Conservation (phyloP, 176 grass and related monocot genomes). For the Olyra latifolia region DNA sequence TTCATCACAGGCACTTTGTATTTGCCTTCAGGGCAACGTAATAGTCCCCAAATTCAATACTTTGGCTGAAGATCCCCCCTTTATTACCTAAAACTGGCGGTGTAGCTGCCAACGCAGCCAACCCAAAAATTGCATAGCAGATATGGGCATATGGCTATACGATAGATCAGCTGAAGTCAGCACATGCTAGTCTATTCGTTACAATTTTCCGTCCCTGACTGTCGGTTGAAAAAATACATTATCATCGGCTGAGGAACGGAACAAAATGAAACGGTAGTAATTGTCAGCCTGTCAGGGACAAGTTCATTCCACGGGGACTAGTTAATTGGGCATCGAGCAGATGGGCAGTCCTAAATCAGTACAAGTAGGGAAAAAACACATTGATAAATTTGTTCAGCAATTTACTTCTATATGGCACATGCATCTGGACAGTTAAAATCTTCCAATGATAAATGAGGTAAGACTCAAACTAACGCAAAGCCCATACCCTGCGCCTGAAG, state of each 20-base stretch:
- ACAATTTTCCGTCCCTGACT: slow-evolving; percentile 12
- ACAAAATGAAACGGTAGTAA: not conserved
- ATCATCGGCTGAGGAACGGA: slow-evolving; percentile 15
- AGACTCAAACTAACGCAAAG: not conserved
- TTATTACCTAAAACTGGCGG: not conserved
- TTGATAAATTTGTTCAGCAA: not conserved
- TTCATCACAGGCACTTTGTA: slow-evolving; percentile 15
- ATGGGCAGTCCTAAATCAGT: not conserved
- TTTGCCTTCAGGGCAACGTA: slow-evolving; percentile 31
- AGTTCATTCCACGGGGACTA: slow-evolving; percentile 13
- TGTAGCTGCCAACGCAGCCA: too few relatives aligned
- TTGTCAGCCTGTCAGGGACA: not conserved
- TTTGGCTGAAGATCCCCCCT: rapidly evolving
- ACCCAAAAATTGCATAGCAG: not conserved
- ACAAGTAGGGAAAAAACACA: not conserved
- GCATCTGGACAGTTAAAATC: not conserved
- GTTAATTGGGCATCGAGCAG: not conserved
- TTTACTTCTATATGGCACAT: not conserved
- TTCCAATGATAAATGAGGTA: not conserved
- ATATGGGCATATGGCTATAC: not conserved
- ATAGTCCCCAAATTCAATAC: not conserved
- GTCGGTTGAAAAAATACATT: not conserved
- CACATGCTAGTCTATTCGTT: not conserved
- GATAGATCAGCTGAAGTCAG: not conserved
- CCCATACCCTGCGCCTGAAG: slow-evolving; percentile 64